Base-by-base conservation (phyloP, 2,329 filamentous ascomycete genomes). In the Apiospora pterosperma region DNA sequence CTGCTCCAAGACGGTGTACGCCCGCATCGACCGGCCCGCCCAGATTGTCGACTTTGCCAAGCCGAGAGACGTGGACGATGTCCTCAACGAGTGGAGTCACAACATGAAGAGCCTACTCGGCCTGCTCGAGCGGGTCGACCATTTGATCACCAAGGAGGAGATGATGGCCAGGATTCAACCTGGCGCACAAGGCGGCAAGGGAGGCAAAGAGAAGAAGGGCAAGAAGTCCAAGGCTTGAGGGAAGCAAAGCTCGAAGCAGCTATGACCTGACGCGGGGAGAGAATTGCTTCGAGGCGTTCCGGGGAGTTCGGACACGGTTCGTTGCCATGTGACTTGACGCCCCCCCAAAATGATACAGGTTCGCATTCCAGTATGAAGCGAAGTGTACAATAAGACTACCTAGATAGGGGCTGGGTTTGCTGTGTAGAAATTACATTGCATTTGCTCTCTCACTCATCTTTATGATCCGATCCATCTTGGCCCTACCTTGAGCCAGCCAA, bases 81-180 rank as follows among this genome's bases (percentile, higher is more conserved):
- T 97, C 62, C 82, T 99, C 74, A 99, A 99, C 76, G 96, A 99
- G 80, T 99, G 96, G 96, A 97, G 93, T 77, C 90, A 92, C 74
- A 97, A 97, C 79, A 98, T 97, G 93, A 97, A 96, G 90, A 94
- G 90, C 75, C 80, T 97, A 72, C 80, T 97, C 69, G 93, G 92
- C 12, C 81, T 95, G 63, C 76, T 97, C 75, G 93, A 97, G 84
- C 87, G 93, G 68, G 96, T 99, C 67, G 96, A 99, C 76, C 96
- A 99, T 78, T 84, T 99, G 73, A 99, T 99, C 75, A 99, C 96
- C 63, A 98, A 98, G 85, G 96, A 99, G 81, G 96, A 99, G 85
- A 99, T 99, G 96, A 99, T 99, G 96, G 96, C 96, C 44, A 87
- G 94, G 66, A 98, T 99, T 73, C 90, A 96, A 78, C 92, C 92